Evolutionary conservation across 805 yeast species (phyloP).

Genomic region (Ogataea salicorniae): DNA sequence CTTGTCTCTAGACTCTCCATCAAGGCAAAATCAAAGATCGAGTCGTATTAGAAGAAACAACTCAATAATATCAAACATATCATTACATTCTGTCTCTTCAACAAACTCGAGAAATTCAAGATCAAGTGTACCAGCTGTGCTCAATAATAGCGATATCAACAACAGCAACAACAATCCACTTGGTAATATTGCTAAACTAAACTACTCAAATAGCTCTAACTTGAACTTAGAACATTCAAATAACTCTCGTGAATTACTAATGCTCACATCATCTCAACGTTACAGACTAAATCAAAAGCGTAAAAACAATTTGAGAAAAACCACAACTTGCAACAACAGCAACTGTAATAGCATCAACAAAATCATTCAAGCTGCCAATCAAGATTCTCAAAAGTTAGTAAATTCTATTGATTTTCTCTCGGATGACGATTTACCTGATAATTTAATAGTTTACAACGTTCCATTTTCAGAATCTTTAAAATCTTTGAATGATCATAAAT

Average conservation of each 20-base stretch:
- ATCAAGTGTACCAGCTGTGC: background rate
- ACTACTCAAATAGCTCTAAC: background rate
- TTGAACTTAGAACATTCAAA: background rate
- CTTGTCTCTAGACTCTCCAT: conserved; percentile 2
- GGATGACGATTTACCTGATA: conserved; percentile 51
- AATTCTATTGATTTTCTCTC: conserved; percentile 35
- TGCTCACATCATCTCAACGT: conserved; percentile 26
- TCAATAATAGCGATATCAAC: background rate
- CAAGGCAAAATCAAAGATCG: background rate
- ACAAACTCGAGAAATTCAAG: background rate
- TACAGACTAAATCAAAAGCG: conserved; percentile 21
- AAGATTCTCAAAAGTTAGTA: conserved; percentile 3
- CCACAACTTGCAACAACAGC: background rate
- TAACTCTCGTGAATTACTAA: conserved; percentile 1
- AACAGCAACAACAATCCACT: no score
- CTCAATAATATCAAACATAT: conserved; percentile 1
- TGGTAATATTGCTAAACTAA: background rate
- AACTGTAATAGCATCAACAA: conserved; percentile 2
- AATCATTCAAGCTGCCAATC: conserved; percentile 6
- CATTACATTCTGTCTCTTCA: background rate
- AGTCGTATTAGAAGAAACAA: background rate
- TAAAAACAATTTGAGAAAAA: conserved; percentile 7
- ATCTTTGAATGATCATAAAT: conserved; percentile 34
- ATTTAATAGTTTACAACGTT: conserved; percentile 53
- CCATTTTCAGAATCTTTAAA: conserved; percentile 56